phyloP scores from a whole-genome alignment of 371 early-diverging fungal species.

The Mucor sp. region DNA sequence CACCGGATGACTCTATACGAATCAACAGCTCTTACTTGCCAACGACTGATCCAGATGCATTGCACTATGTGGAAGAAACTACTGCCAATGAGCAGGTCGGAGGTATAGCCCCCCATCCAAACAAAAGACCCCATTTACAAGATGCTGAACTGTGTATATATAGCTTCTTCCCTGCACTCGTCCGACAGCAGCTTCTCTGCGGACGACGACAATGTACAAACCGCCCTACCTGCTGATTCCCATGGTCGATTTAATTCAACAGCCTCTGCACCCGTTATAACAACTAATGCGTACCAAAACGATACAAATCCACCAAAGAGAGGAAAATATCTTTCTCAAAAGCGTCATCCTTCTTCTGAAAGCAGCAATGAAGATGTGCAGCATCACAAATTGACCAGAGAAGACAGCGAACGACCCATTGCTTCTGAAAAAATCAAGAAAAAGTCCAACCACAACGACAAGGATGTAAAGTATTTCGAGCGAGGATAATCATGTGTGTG shows the following conservation, averaged over 20 bases:
- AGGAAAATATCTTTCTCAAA: slow-evolving; percentile 5
- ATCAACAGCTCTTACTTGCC: not conserved
- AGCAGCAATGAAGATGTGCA: slow-evolving; percentile 38
- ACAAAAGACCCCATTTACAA: not conserved
- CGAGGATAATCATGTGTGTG: not conserved
- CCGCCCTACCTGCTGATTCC: slow-evolving; percentile 29
- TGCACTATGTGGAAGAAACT: slow-evolving; percentile 8
- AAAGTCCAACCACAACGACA: slow-evolving; percentile 39
- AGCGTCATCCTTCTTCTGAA: slow-evolving; percentile 11
- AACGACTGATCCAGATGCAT: not conserved
- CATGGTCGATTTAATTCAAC: slow-evolving; percentile 24
- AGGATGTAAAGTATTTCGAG: slow-evolving; percentile 25
- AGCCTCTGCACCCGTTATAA: slow-evolving; percentile 47
- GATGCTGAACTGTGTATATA: too few species aligned
- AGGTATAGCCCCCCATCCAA: not conserved
- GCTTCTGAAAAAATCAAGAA: slow-evolving; percentile 58
- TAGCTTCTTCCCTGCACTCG: slow-evolving; percentile 41
- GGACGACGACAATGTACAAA: slow-evolving; percentile 28
- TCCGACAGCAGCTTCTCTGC: slow-evolving; percentile 42
- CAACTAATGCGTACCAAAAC: slow-evolving; percentile 8
- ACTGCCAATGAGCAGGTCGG: slow-evolving; percentile 4
- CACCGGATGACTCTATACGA: slow-evolving; percentile 28
- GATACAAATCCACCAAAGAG: slow-evolving; percentile 6
- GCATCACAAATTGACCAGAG: slow-evolving; percentile 50
- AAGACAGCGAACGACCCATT: slow-evolving; percentile 54